Conservation (phyloP, 257 asterid genomes). For the Datura wrightii region DNA sequence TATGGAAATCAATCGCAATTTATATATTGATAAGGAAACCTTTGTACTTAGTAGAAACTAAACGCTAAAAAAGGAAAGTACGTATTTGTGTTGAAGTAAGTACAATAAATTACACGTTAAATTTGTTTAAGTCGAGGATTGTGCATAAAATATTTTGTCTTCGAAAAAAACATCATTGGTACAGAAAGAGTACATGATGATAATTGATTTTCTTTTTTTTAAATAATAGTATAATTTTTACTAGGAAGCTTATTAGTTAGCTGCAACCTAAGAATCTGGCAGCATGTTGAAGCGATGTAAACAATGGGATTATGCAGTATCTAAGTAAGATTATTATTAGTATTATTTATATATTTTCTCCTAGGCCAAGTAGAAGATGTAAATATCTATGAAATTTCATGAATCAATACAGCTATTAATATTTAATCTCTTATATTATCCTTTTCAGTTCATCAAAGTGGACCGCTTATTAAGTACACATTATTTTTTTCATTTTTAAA, state of each 20-base stretch:
- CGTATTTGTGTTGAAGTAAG: not conserved
- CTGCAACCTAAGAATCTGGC: not conserved
- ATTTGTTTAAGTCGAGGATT: constrained; percentile 17
- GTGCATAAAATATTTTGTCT: not conserved
- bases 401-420: not conserved
- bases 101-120: constrained; percentile 21
- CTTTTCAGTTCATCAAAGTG: not conserved
- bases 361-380: constrained; percentile 17
- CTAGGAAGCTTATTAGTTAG: constrained; percentile 13
- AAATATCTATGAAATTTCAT: constrained; percentile 35
- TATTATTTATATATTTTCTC: constrained; percentile 22
- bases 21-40: not conserved
- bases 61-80: not conserved
- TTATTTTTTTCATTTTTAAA: not conserved
- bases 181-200: not conserved
- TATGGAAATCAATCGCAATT: not conserved
- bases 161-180: not conserved
- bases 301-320: constrained; percentile 24
- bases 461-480: not conserved
- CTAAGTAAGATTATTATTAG: constrained; percentile 17
- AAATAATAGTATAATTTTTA: not conserved
- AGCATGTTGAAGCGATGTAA: constrained; percentile 28
- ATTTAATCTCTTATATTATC: not conserved
- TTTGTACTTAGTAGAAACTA: not conserved
- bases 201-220: not conserved